A percentile compares a stretch with the other conserved stretches of the same genome.
Conservation (phyloP, 805 yeast species). For the Hanseniaspora valbyensis region DNA sequence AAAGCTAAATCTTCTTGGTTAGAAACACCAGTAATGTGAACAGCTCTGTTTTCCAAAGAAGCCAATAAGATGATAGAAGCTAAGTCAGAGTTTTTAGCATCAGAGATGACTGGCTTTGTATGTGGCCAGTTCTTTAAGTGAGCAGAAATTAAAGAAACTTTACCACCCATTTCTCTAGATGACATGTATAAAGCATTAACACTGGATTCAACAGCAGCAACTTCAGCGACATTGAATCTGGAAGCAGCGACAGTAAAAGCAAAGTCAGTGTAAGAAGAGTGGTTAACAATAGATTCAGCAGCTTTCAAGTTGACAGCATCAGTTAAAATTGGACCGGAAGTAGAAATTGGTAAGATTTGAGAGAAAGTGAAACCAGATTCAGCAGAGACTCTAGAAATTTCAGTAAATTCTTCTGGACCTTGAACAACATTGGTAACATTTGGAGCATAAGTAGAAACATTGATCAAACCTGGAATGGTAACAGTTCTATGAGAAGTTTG, state of each 20-base stretch:
- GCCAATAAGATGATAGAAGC: slow-evolving; percentile 89
- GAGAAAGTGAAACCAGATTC: slow-evolving; percentile 83
- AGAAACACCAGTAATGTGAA: slow-evolving; percentile 81
- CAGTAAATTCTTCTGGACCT: slow-evolving; percentile 49
- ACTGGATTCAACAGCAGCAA: slow-evolving; percentile 48
- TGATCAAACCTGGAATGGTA: slow-evolving; percentile 76
- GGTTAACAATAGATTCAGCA: slow-evolving; percentile 43
- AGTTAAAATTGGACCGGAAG: slow-evolving; percentile 48
- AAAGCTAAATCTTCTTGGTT: slow-evolving; percentile 71
- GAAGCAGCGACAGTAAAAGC: slow-evolving; percentile 77
- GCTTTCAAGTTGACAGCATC: slow-evolving; percentile 55
- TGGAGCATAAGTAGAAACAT: slow-evolving; percentile 70
- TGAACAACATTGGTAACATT: slow-evolving; percentile 37
- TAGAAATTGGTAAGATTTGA: slow-evolving; percentile 63
- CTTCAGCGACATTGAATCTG: slow-evolving; percentile 50
- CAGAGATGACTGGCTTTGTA: slow-evolving; percentile 75
- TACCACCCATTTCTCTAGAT: slow-evolving; percentile 57
- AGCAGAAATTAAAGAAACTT: slow-evolving; percentile 66
- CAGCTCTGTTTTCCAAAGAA: slow-evolving; percentile 69
- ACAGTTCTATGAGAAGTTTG: slow-evolving; percentile 82
- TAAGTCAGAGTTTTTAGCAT: slow-evolving; percentile 80
- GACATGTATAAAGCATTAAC: slow-evolving; percentile 79
- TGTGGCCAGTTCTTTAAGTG: slow-evolving; percentile 80
- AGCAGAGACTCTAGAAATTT: slow-evolving; percentile 57
- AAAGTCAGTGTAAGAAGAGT: slow-evolving; percentile 67